Evolutionary conservation across 352 stramenopile species (phyloP).

Genomic region (Albugo candida): DNA sequence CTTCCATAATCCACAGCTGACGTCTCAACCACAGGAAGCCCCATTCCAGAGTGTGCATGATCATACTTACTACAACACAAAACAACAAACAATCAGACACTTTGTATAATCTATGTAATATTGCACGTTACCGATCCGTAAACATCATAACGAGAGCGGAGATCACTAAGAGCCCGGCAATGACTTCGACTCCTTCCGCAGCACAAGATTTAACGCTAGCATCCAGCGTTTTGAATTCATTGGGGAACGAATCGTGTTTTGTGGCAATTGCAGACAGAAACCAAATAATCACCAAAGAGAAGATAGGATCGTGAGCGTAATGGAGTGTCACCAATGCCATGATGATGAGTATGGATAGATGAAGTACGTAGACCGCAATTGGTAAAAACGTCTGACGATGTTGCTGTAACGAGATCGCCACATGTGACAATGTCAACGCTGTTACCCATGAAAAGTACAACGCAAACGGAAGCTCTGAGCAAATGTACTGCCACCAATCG

Average conservation of each 20-base stretch:
- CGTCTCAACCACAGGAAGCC: too few relatives aligned
- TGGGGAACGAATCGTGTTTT: conserved; percentile 27
- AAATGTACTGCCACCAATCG: conserved; percentile 51
- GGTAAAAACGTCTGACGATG: conserved; percentile 20
- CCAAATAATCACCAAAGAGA: conserved; percentile 42
- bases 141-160: conserved; percentile 27
- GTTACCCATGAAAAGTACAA: conserved; percentile 71
- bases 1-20: too few relatives aligned
- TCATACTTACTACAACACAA: too few relatives aligned
- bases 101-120: too few relatives aligned
- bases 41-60: too few relatives aligned
- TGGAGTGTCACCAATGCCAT: conserved; percentile 32
- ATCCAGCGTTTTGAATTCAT: conserved; percentile 23
- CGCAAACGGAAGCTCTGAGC: conserved; percentile 50
- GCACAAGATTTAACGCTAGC: conserved; percentile 38
- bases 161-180: conserved; percentile 30
- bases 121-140: conserved; percentile 26
- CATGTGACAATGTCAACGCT: conserved; percentile 31
- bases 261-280: conserved; percentile 41
- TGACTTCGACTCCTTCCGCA: conserved; percentile 29
- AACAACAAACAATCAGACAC: too few relatives aligned
- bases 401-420: conserved; percentile 49
- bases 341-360: conserved; percentile 35
- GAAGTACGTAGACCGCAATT: conserved; percentile 39
- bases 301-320: conserved; percentile 39